Evolutionary conservation across 1,284 basidiomycete genomes (phyloP).

Genomic region (Golubevia pallescens): DNA sequence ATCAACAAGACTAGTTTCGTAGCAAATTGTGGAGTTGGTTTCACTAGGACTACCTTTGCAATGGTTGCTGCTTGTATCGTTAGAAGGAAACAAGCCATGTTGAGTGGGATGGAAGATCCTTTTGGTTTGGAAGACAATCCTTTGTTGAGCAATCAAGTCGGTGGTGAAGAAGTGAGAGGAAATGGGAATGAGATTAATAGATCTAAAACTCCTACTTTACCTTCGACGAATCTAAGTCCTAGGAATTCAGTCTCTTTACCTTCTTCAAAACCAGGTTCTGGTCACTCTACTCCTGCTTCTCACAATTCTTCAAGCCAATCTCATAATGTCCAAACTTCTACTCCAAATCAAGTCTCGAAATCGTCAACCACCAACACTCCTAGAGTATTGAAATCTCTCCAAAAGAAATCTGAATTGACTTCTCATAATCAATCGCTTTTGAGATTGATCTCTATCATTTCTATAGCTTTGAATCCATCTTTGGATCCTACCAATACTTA

Average conservation of each 20-base stretch:
- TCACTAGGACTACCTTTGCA: conserved; percentile 59
- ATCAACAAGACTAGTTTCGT: conserved; percentile 51
- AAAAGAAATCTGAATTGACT: neutral
- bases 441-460: conserved; percentile 3
- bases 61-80: conserved; percentile 63
- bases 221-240: neutral
- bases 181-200: neutral
- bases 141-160: too few species aligned
- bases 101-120: conserved; percentile 45
- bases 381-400: neutral
- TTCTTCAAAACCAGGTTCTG: too few species aligned
- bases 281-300: neutral
- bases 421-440: conserved; percentile 1
- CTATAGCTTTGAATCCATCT: neutral
- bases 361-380: too few species aligned
- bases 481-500: neutral
- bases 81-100: conserved; percentile 51
- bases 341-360: too few species aligned
- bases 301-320: neutral
- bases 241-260: neutral
- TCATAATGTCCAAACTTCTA: neutral
- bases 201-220: neutral
- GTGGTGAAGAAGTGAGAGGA: too few species aligned
- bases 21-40: conserved; percentile 62
- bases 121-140: conserved; percentile 16